Conservation (phyloP, 805 yeast species). For the Nakazawaea pomicola region DNA sequence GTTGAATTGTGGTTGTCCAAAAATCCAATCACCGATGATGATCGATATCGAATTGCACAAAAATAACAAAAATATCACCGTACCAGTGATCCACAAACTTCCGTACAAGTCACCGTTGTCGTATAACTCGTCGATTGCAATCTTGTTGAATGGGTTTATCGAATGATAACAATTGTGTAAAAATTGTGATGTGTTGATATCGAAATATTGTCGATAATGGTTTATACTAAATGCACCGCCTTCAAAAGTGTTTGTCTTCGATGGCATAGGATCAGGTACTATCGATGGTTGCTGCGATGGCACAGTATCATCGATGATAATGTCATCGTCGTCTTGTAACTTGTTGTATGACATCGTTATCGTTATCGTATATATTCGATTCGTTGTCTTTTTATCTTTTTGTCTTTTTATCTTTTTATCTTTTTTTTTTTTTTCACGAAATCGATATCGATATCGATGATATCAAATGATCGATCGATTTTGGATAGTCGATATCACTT, state of each 20-base stretch:
- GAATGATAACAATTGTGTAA: constrained; percentile 47
- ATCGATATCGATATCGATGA: constrained; percentile 3
- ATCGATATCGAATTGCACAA: constrained; percentile 70
- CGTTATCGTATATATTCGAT: neutral
- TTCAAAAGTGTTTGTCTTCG: constrained; percentile 18
- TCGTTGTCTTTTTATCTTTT: neutral
- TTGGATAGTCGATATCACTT: too few species aligned
- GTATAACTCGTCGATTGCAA: constrained; percentile 29
- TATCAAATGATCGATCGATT: too few species aligned
- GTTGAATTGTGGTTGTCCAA: constrained; percentile 31
- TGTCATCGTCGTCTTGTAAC: constrained; percentile 9
- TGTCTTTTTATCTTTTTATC: neutral
- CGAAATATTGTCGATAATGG: constrained; percentile 63
- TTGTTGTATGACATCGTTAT: constrained; percentile 10
- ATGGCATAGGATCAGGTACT: neutral
- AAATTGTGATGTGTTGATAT: constrained; percentile 63
- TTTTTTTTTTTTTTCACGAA: neutral
- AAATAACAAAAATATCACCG: constrained; percentile 69
- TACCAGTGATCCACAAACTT: constrained; percentile 85
- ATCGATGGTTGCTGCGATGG: neutral
- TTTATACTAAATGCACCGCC: constrained; percentile 51
- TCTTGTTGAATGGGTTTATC: constrained; percentile 45
- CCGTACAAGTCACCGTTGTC: constrained; percentile 74
- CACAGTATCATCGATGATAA: neutral
- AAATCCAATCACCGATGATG: constrained; percentile 50